Base-by-base conservation (phyloP, 2,329 filamentous ascomycete genomes). In the Moelleriella libera region DNA sequence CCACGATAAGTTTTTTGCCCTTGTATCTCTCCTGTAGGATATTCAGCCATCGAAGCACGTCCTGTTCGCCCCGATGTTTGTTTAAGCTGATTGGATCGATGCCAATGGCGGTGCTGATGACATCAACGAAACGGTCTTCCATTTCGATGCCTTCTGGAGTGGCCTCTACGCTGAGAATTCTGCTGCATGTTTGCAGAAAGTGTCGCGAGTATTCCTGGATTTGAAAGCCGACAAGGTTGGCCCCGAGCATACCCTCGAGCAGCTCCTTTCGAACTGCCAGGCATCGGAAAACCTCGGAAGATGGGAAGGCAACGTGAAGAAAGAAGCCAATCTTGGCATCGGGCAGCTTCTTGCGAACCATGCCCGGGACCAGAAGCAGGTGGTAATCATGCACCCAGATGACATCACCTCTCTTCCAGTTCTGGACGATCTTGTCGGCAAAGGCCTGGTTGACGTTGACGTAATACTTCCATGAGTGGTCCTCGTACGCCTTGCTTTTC, bases 331-430 rank as follows among this genome's bases (percentile, higher is more conserved):
- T 96, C 67, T 94, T 85, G 12, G 90, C 90, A 53, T 96, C 88
- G 0, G 90, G 89, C 8, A 92, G 73, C 70, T 89, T 85, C 67
- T 94, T 82, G 30, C 90, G 85, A 43, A 97, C 73, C 86, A 97
- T 94, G 44, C 72, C 76, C 3, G 90, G 90, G 1, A 97, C 86
- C 5, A 97, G 74, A 5, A 96, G 74, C 44, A 97, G 73, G 62
- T 97, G 90, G 61, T 97, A 97, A 63, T 97, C 90, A 61, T 97
- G 88, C 43, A 97, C 73, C 90, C 90, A 97, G 57, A 97, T 85
- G 44, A 85, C 80, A 61, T 97, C 92, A 41, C 88, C 88, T 30
- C 84, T 81, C 70, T 95, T 96, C 82, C 90, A 97, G 66, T 89
- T 87, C 63, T 83, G 83, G 44, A 94, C 73, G 49, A 97, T 88